These are phyloP conservation scores for Hamamelis virginiana DNA, from an alignment of 164 flowering plant genomes.

Conservation along the genomic window DNA sequence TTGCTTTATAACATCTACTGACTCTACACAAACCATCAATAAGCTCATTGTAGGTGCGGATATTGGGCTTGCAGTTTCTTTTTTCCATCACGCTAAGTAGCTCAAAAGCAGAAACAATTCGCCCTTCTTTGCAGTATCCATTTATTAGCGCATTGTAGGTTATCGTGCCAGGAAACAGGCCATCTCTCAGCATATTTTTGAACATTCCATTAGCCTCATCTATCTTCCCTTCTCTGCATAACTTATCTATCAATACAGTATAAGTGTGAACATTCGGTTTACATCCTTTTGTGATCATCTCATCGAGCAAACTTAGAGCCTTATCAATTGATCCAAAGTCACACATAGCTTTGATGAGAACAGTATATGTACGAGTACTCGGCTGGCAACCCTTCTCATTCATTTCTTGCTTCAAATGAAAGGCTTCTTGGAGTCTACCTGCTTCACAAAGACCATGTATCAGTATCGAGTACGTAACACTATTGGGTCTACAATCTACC, in stretches of 20 bases:
- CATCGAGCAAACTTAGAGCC: conserved; percentile 30
- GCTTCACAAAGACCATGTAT: conserved; percentile 32
- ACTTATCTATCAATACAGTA: conserved; percentile 29
- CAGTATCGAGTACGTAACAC: conserved; percentile 27
- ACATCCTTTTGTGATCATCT: conserved; percentile 25
- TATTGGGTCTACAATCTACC: conserved; percentile 25
- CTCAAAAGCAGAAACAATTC: conserved; percentile 25
- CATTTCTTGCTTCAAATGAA: conserved; percentile 27
- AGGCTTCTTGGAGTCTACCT: conserved; percentile 28
- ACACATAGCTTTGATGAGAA: conserved; percentile 31
- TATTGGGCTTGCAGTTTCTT: conserved; percentile 26
- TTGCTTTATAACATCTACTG: conserved; percentile 20
- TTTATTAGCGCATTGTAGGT: conserved; percentile 40
- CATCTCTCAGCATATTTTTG: conserved; percentile 29
- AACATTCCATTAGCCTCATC: conserved; percentile 37
- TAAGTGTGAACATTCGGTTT: conserved; percentile 34
- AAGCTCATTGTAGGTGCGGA: conserved; percentile 34
- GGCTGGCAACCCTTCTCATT: conserved; percentile 29
- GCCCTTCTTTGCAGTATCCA: conserved; percentile 26
- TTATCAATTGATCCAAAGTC: conserved; percentile 16
- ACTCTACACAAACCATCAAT: conserved; percentile 35
- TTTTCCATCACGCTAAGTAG: conserved; percentile 31
- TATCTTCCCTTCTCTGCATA: conserved; percentile 27
- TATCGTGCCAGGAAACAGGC: conserved; percentile 20
- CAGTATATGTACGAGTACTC: conserved; percentile 28